Evolutionary conservation across 2,329 filamentous ascomycete species (phyloP), one percentile per base, ranked within the genome.

Genomic region (Botrytis deweyae): DNA sequence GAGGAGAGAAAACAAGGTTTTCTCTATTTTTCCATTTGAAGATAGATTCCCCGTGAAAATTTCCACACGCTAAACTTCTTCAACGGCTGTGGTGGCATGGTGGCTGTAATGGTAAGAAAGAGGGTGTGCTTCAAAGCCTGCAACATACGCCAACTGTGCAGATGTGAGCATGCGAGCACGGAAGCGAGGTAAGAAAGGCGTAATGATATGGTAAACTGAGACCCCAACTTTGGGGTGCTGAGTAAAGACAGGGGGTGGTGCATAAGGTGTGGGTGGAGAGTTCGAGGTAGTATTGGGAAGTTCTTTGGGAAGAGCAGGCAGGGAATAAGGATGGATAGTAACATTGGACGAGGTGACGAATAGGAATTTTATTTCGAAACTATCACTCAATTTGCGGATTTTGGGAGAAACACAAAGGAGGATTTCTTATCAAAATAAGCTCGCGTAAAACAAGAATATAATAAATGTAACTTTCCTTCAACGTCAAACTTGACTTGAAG

Each of bases 221-320:
- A 66, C 64, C 64, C 64, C 64, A 66, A 38, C 20, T 49, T 68
- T 68, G 52, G 36, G 66, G n/a, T 58, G 49, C 3, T 33, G 25
- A 68, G 12, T 40, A 29, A 42, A 22, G 36, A 58, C 49, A 58
- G 25, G 66, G 66, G 66, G 25, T 33, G 42, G 29, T 68, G 66
- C 66, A 68, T 68, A 16, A 68, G 66, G 49, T 68, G 66, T 58
- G 49, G 49, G 62, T 44, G 40, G 62, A 29, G 16, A 63, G n/a
- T n/a, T 58, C 18, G n/a, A 68, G 49, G 66, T 58, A 58, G 49
- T 16, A 58, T 33, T 22, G 36, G 5, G 49, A 49, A 38, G 44
- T 33, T 55, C 36, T 68, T 58, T 42, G 8, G 49, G 66, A 58
- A n/a, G 66, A n/a, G 66, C 36, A 18, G 38, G 12, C 25, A 68